Evolutionary conservation across 768 basidiomycete genomes (phyloP).

Genomic region (Russula foetens): DNA sequence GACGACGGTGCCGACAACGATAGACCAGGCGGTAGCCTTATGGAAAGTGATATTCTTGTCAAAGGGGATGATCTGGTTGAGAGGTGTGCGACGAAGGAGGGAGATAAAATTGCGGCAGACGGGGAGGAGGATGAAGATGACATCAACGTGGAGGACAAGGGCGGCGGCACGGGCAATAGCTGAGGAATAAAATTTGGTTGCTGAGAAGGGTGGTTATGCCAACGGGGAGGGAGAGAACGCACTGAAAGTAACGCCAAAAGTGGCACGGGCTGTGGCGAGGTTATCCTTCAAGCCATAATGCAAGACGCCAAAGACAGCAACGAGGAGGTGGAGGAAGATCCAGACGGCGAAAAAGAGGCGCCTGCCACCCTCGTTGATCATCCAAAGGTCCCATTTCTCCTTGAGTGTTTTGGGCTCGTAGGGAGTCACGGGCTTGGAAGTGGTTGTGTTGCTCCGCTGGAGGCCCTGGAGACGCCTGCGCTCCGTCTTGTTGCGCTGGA

Average conservation of each 20-base stretch:
- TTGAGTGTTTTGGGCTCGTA: constrained; percentile 33
- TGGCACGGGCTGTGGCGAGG: constrained; percentile 49
- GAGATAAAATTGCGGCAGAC: constrained; percentile 95
- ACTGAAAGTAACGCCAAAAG: constrained; percentile 78
- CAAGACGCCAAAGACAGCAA: constrained; percentile 66
- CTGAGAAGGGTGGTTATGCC: background rate
- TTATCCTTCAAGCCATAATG: constrained; percentile 81
- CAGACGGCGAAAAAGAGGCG: constrained; percentile 73
- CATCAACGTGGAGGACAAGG: constrained; percentile 84
- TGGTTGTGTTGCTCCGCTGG: constrained; percentile 48
- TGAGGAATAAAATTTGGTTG: constrained; percentile 24
- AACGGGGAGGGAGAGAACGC: constrained; percentile 20
- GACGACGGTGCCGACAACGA: constrained; percentile 65
- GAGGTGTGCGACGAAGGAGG: constrained; percentile 72
- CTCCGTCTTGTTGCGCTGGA: constrained; percentile 85
- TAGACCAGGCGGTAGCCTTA: constrained; percentile 87
- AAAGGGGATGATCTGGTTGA: constrained; percentile 85
- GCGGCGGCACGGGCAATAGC: constrained; percentile 86
- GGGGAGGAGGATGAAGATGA: constrained; percentile 89
- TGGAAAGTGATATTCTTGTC: constrained; percentile 91
- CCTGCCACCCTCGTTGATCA: constrained; percentile 87
- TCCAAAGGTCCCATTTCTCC: constrained; percentile 64
- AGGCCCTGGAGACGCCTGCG: constrained; percentile 76
- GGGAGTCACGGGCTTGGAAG: constrained; percentile 24
- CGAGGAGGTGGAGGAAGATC: constrained; percentile 73